phyloP scores from a whole-genome alignment of 1,284 basidiomycete genomes.

The Leccinum griseonigrum region DNA sequence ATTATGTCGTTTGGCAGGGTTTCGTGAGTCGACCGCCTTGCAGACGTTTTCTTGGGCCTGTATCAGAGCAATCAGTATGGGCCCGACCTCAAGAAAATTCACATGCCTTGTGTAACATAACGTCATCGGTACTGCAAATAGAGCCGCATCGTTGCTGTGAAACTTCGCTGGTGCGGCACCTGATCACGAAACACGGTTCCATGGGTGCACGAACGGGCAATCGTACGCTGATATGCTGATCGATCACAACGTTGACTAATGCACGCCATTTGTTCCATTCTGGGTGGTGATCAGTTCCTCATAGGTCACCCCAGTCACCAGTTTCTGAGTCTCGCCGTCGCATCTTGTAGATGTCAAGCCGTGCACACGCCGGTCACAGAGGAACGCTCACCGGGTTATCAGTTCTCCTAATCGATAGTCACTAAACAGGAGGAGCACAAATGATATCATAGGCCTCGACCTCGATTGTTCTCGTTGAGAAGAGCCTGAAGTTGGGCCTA shows the following conservation, averaged over 20 bases:
- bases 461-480: conserved; percentile 79
- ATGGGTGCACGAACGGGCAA: not conserved
- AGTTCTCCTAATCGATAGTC: conserved; percentile 92
- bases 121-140: conserved; percentile 98
- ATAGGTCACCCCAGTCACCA: conserved; percentile 72
- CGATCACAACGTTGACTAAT: conserved; percentile 94
- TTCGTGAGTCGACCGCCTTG: conserved; percentile 82
- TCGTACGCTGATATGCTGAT: conserved; percentile 90
- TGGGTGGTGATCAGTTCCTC: conserved; percentile 82
- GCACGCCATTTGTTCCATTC: conserved; percentile 77
- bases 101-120: conserved; percentile 90
- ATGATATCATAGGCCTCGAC: conserved; percentile 66
- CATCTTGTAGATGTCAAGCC: conserved; percentile 46
- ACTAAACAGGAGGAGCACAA: conserved; percentile 79
- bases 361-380: conserved; percentile 5
- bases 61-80: conserved; percentile 8
- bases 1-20: conserved; percentile 68
- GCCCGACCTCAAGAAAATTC: conserved; percentile 8
- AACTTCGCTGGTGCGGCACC: conserved; percentile 77
- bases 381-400: conserved; percentile 63
- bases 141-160: conserved; percentile 93
- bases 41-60: conserved; percentile 93
- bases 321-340: conserved; percentile 64
- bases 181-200: conserved; percentile 32
- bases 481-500: conserved; percentile 63